Percentiles rank a stretch among this genome's conserved stretches.
Evolutionary conservation across 305 asterid genomes (phyloP).

Genomic region (Plantago rigida): DNA sequence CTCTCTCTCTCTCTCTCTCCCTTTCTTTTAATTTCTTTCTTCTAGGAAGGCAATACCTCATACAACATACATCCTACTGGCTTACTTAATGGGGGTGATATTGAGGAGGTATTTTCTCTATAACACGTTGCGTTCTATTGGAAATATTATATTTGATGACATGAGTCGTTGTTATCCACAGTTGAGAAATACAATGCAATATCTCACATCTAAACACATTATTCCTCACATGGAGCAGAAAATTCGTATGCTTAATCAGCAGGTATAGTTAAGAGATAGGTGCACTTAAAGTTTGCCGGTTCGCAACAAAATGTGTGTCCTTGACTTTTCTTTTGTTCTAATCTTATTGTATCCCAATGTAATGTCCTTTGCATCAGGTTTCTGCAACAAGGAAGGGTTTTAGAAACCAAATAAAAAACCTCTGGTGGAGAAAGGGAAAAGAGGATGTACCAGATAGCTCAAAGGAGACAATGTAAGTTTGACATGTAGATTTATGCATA

Average conservation of each 20-base stretch:
- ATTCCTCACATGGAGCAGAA: slow-evolving; percentile 95
- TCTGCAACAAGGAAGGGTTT: slow-evolving; percentile 95
- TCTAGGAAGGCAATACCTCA: slow-evolving; percentile 49
- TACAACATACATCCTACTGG: slow-evolving; percentile 43
- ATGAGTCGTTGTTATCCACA: slow-evolving; percentile 32
- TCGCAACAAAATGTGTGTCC: slow-evolving; percentile 11
- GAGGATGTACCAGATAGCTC: slow-evolving; percentile 72
- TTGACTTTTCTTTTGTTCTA: slow-evolving; percentile 19
- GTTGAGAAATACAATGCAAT: slow-evolving; percentile 71
- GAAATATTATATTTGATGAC: slow-evolving; percentile 22
- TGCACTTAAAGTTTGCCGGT: slow-evolving; percentile 21
- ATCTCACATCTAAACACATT: slow-evolving; percentile 74
- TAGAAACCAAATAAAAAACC: slow-evolving; percentile 89
- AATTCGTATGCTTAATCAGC: slow-evolving; percentile 82
- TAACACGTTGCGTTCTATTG: slow-evolving; percentile 22
- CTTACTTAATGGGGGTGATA: slow-evolving; percentile 71
- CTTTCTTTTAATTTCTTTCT: slow-evolving; percentile 4
- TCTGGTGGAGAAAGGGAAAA: slow-evolving; percentile 99
- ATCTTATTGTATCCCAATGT: too few relatives aligned
- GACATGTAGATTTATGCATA: slow-evolving; percentile 24
- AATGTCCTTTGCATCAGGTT: slow-evolving; percentile 44
- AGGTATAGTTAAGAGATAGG: slow-evolving; percentile 42
- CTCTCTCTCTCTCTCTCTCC: background rate
- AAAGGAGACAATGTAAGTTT: slow-evolving; percentile 52
- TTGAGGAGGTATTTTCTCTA: slow-evolving; percentile 64